Base-by-base conservation (phyloP, 2,329 filamentous ascomycete genomes). In the Lachnellula occidentalis region DNA sequence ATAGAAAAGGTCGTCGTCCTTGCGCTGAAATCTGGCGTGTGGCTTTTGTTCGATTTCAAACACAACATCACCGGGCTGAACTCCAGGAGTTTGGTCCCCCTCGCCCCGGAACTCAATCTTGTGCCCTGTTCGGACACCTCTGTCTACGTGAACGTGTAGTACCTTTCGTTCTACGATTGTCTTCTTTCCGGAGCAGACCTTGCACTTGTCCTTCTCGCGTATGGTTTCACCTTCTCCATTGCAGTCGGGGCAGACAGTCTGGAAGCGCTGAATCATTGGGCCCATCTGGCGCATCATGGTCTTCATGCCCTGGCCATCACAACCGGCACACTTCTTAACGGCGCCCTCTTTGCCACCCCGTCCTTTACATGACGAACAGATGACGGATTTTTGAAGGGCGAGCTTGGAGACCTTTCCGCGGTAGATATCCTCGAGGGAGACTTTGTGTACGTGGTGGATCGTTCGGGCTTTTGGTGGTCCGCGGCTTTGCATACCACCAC, bases 231-330 rank as follows among this genome's bases (percentile, higher is more conserved):
- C 92, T 74, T 99, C 94, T 60, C 95, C 95, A 66, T 94, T 92
- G 73, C 94, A 99, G 76, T 99, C 95, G 27, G 92, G 89, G 82
- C 94, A 99, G 66, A 96, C 92, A 31, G 92, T 97, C 80, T 99
- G 94, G 85, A 99, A 99, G 55, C 94, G 90, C 78, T 99, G 95
- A 66, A 99, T 97, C 94, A 99, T 99, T 57, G 94, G 94, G 50
- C 94, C 94, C 92, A 99, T 97, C 76, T 99, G 94, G 71, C 95
- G 88, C 94, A 99, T 96, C 92, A 99, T 97, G 41, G 90, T 96
- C 87, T 97, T 97, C 89, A 96, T 96, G 74, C 94, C 94, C 61
- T 88, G 84, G 63, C 94, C 94, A 67, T 95, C 90, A 73, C 94
- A 99, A 69, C 90, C 88, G 41, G 83, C 70, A 75, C 94, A 99